Conservation (phyloP, 2,329 filamentous ascomycete genomes). For the Akanthomyces uredinophilus region DNA sequence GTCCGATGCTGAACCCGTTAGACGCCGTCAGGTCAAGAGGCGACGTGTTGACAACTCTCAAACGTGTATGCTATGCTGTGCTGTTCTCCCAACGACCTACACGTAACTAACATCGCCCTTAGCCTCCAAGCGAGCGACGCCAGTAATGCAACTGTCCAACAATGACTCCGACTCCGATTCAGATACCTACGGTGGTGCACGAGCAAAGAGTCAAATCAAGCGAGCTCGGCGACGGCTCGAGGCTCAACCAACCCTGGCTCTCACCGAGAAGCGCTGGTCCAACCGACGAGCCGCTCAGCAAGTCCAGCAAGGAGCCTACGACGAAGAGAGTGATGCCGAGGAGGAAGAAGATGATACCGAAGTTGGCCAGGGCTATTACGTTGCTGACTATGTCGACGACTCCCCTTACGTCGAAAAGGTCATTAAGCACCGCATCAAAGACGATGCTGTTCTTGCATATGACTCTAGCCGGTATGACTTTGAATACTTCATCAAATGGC, state of each 20-base stretch:
- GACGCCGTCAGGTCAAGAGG: conserved; percentile 59
- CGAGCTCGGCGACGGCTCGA: conserved; percentile 72
- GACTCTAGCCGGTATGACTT: conserved; percentile 69
- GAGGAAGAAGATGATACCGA: conserved; percentile 58
- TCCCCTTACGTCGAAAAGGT: conserved; percentile 86
- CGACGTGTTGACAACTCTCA: conserved; percentile 62
- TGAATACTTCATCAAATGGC: conserved; percentile 94
- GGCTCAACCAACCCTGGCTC: conserved; percentile 59
- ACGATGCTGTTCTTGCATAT: conserved; percentile 54
- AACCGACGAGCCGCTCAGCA: conserved; percentile 79
- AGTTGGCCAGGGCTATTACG: conserved; percentile 59
- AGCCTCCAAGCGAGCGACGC: conserved; percentile 59
- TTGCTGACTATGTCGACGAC: conserved; percentile 65
- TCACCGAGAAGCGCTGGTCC: conserved; percentile 85
- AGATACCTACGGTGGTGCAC: conserved; percentile 73
- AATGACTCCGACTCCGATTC: conserved; percentile 66
- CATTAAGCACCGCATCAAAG: conserved; percentile 76
- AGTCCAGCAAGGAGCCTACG: conserved; percentile 56
- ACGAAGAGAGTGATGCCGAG: conserved; percentile 63
- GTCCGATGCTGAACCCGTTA: conserved; percentile 60
- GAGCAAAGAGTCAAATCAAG: conserved; percentile 63
- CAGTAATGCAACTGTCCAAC: conserved; percentile 47
- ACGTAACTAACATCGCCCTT: conserved; percentile 10
- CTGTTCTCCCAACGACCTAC: conserved; percentile 13
- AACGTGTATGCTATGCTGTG: conserved; percentile 46